Evolutionary conservation across 108 stramenopile genomes (phyloP).

Genomic region (Skeletonema grethae): DNA sequence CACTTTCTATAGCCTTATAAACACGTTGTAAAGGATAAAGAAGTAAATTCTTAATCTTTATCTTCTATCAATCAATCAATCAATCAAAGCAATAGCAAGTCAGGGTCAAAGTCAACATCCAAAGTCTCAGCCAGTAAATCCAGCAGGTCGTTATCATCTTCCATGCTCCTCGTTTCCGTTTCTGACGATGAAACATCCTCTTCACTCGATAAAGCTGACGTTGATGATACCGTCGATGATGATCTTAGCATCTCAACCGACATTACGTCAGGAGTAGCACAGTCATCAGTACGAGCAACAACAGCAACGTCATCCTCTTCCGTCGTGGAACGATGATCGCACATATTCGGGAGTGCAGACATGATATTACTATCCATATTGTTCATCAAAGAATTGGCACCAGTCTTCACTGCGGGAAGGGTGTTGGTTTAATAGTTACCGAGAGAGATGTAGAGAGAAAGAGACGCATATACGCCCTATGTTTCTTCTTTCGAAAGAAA

Average conservation of each 20-base stretch:
- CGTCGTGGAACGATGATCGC: not conserved
- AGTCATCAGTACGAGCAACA: not conserved
- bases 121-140: too few relatives aligned
- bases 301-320: not conserved
- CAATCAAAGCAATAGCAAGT: too few relatives aligned
- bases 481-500: too few relatives aligned
- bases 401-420: conserved; percentile 58
- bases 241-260: conserved; percentile 1
- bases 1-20: too few relatives aligned
- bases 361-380: not conserved
- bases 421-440: conserved; percentile 1
- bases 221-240: not conserved
- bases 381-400: conserved; percentile 27
- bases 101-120: too few relatives aligned
- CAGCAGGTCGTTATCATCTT: not conserved
- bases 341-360: not conserved
- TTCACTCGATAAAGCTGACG: not conserved
- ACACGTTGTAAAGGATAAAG: not conserved
- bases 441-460: not conserved
- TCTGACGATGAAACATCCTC: not conserved
- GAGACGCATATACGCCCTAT: not conserved
- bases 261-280: not conserved
- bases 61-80: too few relatives aligned
- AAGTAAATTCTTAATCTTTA: not conserved
- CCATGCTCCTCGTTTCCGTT: not conserved